Evolutionary conservation across 441 rosid species (phyloP).

Genomic region (Pelargonium fulgidum): DNA sequence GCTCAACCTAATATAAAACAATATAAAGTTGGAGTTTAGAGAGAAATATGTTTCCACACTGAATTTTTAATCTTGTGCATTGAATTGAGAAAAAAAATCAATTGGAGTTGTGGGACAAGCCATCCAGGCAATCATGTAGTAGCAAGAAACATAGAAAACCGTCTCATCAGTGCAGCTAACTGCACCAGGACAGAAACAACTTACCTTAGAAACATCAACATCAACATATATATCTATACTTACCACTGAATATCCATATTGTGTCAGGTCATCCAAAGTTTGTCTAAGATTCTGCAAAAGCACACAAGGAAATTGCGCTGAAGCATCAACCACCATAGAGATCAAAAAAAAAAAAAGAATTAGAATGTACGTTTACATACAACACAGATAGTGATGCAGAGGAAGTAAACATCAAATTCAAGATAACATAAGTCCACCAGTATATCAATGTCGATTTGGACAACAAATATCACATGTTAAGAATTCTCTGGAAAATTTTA

Average conservation of each 20-base stretch:
- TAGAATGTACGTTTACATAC: not conserved
- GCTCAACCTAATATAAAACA: not conserved
- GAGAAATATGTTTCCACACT: not conserved
- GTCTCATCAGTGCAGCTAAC: not conserved
- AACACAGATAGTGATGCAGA: not conserved
- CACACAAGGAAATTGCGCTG: constrained; percentile 11
- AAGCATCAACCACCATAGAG: not conserved
- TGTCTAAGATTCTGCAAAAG: constrained; percentile 86
- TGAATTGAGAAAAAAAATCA: not conserved
- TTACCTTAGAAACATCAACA: constrained; percentile 2
- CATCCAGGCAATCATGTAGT: not conserved
- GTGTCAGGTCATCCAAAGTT: constrained; percentile 94
- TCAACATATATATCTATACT: constrained; percentile 25
- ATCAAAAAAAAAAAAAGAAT: not conserved
- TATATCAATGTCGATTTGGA: not conserved
- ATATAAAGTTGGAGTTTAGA: not conserved
- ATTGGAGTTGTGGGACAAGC: not conserved
- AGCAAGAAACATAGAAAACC: not conserved
- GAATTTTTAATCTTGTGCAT: not conserved
- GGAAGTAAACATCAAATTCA: constrained; percentile 2
- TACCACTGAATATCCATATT: constrained; percentile 89
- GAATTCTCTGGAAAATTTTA: not conserved
- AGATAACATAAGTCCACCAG: not conserved
- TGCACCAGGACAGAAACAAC: not conserved
- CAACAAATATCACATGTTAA: not conserved